Evolutionary conservation across 169 alveolate species (phyloP), one percentile per base, ranked within the genome.

Genomic region (Cryptosporidium canis): DNA sequence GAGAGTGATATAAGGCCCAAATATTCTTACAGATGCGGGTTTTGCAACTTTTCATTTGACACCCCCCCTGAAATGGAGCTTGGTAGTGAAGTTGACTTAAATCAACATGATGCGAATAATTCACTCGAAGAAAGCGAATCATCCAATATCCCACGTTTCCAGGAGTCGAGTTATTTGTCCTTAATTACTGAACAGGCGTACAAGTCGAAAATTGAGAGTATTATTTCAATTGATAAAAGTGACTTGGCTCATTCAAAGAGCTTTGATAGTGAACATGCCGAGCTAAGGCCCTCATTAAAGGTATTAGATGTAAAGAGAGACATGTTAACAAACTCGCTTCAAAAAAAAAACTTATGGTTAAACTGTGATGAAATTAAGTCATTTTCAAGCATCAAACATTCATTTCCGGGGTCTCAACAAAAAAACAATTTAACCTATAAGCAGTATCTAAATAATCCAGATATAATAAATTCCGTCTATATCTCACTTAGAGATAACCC

Each of bases 391-490:
- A 61, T 61, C 45, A 61, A 11, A 31, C 7, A 61, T 5, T 51
- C 35, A 31, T 16, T 61, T 61, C 45, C 68, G 24, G n/a, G 14
- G 14, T 61, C 16, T 14, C 14, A 2, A 11, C 14, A 66, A 11
- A 43, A 45, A 31, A 68, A 68, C 33, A 27, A 48, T 51, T 35
- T 68, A 47, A 37, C 77, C 4, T 61, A 43, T 21, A 58, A 14
- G 18, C 87, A 77, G 37, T 77, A 77, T 77, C 24, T 77, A 35
- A 37, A 77, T 39, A 56, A 77, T 41, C 87, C 87, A 18, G 65
- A 77, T 31, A 58, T 77, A 12, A 77, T 77, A 35, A 77, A 77
- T 41, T 27, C 64, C n/a, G 33, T 12, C 14, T 77, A 77, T 56
- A 24, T 70, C 24, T 70, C 68, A 35, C 31, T 33, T 18, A 70